A percentile compares a stretch with the other conserved stretches of the same genome.
phyloP scores from a whole-genome alignment of 371 early-diverging fungal species.

The Mortierella sp. region DNA sequence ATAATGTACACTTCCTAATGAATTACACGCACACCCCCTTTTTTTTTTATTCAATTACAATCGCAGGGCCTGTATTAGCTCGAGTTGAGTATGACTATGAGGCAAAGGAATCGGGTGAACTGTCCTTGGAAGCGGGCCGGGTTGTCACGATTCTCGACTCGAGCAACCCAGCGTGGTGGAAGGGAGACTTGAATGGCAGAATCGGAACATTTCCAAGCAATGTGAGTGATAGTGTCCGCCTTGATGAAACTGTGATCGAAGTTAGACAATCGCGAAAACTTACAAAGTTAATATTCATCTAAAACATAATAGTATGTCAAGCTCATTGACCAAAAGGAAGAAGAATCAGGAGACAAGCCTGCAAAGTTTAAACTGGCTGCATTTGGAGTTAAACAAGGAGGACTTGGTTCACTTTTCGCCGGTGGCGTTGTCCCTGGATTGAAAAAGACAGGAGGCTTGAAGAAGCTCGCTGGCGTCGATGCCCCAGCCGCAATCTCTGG shows the following conservation, averaged over 20 bases:
- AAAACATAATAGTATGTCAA: slow-evolving; percentile 59
- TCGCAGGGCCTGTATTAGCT: slow-evolving; percentile 63
- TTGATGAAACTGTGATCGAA: slow-evolving; percentile 3
- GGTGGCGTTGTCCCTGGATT: slow-evolving; percentile 65
- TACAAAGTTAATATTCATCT: neutral
- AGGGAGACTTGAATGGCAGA: slow-evolving; percentile 77
- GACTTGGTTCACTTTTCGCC: slow-evolving; percentile 83
- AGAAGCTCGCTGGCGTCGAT: slow-evolving; percentile 16
- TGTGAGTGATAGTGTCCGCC: slow-evolving; percentile 49
- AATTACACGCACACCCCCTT: neutral
- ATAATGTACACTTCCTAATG: neutral
- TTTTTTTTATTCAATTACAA: neutral
- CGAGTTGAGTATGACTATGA: slow-evolving; percentile 78
- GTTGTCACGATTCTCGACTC: slow-evolving; percentile 75
- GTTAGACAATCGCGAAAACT: neutral
- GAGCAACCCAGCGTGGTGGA: slow-evolving; percentile 77
- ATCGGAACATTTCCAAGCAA: slow-evolving; percentile 78
- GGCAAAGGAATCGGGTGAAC: slow-evolving; percentile 75
- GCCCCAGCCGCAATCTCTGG: neutral
- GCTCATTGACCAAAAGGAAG: slow-evolving; percentile 54
- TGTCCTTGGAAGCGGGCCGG: slow-evolving; percentile 74
- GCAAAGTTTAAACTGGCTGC: slow-evolving; percentile 73
- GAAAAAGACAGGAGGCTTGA: slow-evolving; percentile 45
- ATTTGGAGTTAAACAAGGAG: slow-evolving; percentile 87
- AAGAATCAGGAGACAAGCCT: slow-evolving; percentile 45